phyloP scores from a whole-genome alignment of 805 yeast species.

The Lipomyces japonicus region DNA sequence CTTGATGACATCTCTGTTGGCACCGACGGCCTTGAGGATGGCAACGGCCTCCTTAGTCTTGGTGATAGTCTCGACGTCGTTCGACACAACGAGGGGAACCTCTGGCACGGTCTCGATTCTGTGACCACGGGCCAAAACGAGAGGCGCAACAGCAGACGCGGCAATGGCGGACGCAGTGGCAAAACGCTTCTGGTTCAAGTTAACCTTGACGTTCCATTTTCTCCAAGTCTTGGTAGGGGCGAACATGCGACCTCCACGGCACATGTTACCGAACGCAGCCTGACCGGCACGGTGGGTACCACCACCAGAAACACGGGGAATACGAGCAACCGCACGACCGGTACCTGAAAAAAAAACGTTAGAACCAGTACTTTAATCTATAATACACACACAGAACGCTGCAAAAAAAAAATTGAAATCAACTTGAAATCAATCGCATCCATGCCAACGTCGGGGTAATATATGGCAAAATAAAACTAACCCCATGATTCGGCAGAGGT shows the following conservation, averaged over 20 bases:
- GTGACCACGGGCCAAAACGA: constrained; percentile 99
- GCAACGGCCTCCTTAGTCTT: constrained; percentile 99
- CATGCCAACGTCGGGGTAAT: neutral
- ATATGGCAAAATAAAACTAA: constrained; percentile 2
- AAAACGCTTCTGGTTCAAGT: constrained; percentile 99
- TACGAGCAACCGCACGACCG: constrained; percentile 99
- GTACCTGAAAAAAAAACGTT: constrained; percentile 46
- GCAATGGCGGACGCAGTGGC: constrained; percentile 99
- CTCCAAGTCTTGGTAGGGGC: constrained; percentile 99
- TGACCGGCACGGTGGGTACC: constrained; percentile 99
- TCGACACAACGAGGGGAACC: constrained; percentile 95
- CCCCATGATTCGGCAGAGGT: constrained; percentile 99
- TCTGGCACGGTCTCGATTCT: constrained; percentile 96
- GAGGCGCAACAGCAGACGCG: constrained; percentile 96
- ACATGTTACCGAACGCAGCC: constrained; percentile 99
- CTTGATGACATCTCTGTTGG: constrained; percentile 96
- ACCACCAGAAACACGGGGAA: constrained; percentile 99
- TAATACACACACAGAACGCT: neutral
- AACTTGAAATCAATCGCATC: neutral
- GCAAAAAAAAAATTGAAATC: neutral
- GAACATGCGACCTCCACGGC: constrained; percentile 99
- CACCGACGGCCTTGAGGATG: constrained; percentile 96
- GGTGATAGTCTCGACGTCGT: constrained; percentile 84
- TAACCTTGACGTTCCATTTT: constrained; percentile 99
- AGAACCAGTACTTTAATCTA: neutral